These are phyloP conservation scores for Spongispora temasekensis DNA, from an alignment of 1,284 basidiomycete species.

Conservation along the genomic window DNA sequence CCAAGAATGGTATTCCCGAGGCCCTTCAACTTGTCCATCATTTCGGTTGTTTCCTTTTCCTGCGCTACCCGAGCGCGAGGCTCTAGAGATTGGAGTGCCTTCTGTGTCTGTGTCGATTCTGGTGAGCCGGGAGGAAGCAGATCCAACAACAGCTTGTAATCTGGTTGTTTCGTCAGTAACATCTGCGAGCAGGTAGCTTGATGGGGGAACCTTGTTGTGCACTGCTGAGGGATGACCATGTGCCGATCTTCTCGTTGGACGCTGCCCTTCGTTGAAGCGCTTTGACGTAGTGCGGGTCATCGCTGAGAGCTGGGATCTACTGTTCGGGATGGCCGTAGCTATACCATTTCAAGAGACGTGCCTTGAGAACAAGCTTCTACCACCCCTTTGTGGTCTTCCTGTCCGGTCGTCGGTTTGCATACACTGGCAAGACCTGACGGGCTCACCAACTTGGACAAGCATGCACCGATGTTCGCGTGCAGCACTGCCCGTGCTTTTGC, in stretches of 20 bases:
- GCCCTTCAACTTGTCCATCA: conserved; percentile 91
- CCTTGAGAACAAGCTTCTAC: conserved; percentile 79
- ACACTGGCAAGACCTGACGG: neutral
- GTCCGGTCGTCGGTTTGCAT: conserved; percentile 9
- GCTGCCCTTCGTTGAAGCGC: conserved; percentile 85
- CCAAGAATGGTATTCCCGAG: conserved; percentile 92
- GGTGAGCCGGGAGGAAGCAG: conserved; percentile 61
- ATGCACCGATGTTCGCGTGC: conserved; percentile 82
- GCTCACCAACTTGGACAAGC: conserved; percentile 72
- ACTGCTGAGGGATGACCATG: conserved; percentile 80
- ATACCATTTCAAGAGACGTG: conserved; percentile 24
- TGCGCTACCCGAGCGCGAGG: conserved; percentile 74
- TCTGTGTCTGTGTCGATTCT: conserved; percentile 50
- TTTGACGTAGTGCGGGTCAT: conserved; percentile 86
- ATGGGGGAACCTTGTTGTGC: conserved; percentile 76
- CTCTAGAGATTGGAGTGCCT: conserved; percentile 56
- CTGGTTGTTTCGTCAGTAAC: conserved; percentile 44
- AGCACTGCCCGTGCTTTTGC: conserved; percentile 65
- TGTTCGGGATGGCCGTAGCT: conserved; percentile 5
- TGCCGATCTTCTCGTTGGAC: conserved; percentile 78
- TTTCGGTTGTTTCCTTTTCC: conserved; percentile 88
- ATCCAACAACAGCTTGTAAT: conserved; percentile 71
- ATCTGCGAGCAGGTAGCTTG: neutral
- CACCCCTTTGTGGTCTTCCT: conserved; percentile 77
- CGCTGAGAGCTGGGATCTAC: conserved; percentile 65